Conservation (phyloP, 441 rosid genomes). For the Sinapis alba region DNA sequence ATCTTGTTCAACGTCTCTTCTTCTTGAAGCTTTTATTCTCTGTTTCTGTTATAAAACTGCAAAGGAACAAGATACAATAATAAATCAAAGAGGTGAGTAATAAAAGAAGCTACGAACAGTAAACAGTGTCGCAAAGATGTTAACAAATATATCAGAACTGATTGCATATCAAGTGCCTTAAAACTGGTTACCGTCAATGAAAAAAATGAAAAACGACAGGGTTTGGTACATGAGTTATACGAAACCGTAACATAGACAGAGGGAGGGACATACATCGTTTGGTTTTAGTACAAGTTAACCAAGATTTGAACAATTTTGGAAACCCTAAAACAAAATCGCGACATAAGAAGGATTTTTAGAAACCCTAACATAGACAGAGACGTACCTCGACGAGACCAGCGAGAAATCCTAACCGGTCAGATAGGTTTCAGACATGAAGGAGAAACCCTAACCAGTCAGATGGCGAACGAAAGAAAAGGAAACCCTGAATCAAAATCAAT, state of each 20-base stretch:
- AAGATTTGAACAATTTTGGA: neutral
- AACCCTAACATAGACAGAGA: neutral
- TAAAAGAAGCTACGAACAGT: neutral
- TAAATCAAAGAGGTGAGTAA: neutral
- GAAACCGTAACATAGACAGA: neutral
- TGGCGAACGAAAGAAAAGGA: neutral
- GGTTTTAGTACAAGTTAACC: neutral
- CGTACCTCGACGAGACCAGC: neutral
- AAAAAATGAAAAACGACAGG: neutral
- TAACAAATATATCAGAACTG: too few species aligned
- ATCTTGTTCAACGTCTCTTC: neutral
- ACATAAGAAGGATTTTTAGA: neutral
- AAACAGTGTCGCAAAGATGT: neutral
- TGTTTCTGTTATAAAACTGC: neutral
- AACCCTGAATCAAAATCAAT: neutral
- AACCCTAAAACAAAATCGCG: neutral
- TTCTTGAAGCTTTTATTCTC: neutral
- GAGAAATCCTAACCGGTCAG: neutral
- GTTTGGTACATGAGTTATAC: neutral
- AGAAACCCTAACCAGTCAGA: neutral
- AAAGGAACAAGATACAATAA: neutral
- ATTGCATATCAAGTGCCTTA: too few species aligned
- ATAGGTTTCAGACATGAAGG: neutral
- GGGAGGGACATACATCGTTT: neutral
- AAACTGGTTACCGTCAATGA: too few species aligned